Evolutionary conservation across 768 basidiomycete species (phyloP).

Genomic region (Boletus tomentosulus): DNA sequence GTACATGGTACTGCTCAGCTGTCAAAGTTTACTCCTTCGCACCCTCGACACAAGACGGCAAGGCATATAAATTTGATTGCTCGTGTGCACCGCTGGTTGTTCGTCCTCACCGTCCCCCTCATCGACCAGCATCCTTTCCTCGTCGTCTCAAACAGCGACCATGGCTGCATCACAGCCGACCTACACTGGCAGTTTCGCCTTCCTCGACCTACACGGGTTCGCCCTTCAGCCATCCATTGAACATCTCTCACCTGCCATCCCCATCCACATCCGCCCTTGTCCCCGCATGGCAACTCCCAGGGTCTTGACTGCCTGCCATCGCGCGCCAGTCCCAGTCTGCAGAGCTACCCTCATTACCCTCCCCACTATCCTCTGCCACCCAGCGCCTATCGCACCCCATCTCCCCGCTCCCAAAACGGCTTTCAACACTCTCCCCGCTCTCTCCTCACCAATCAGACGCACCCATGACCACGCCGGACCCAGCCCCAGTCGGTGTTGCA

Average conservation of each 20-base stretch:
- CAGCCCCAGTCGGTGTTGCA: constrained; percentile 3
- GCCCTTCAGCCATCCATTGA: constrained; percentile 21
- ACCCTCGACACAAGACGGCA: no score
- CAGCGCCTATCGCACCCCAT: constrained; percentile 39
- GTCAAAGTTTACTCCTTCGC: no score
- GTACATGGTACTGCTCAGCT: no score
- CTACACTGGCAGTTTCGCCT: constrained; percentile 15
- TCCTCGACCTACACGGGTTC: constrained; percentile 27
- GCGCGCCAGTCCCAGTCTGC: constrained; percentile 37
- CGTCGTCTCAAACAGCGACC: no score
- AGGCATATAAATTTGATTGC: no score
- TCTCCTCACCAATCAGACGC: constrained; percentile 1
- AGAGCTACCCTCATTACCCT: constrained; percentile 36
- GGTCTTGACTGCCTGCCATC: constrained; percentile 36
- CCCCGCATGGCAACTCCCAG: constrained; percentile 34
- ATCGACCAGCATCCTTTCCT: no score
- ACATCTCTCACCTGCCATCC: constrained; percentile 39
- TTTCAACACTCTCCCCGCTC: constrained; percentile 44
- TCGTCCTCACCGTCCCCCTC: no score
- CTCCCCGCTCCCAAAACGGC: constrained; percentile 62
- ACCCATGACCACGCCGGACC: constrained; percentile 2
- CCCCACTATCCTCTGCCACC: constrained; percentile 18
- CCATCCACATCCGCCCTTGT: constrained; percentile 35
- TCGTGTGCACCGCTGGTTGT: no score
- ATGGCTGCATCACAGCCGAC: no score